These are phyloP conservation scores for Penicillium sp. DNA, from an alignment of 2,329 filamentous ascomycete species.

Conservation along the genomic window DNA sequence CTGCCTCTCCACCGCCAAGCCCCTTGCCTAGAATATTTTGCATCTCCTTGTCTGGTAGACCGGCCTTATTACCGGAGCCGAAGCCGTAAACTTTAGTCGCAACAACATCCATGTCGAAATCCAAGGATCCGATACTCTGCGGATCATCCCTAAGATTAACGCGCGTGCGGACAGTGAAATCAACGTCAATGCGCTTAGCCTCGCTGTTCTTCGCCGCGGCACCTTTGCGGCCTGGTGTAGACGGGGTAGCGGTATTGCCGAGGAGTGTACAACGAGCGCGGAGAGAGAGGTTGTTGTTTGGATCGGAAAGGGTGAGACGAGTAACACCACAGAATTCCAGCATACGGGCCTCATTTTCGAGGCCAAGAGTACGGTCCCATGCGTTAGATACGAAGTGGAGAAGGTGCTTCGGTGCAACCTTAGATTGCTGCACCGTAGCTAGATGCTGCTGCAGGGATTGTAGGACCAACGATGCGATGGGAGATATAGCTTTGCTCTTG, in stretches of 20 bases:
- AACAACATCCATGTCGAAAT: constrained; percentile 40
- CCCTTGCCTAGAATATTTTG: constrained; percentile 34
- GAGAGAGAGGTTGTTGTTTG: constrained; percentile 28
- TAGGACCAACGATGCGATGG: constrained; percentile 43
- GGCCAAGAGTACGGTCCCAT: constrained; percentile 42
- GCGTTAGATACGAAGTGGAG: constrained; percentile 43
- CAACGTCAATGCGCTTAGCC: constrained; percentile 39
- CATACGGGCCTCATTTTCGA: constrained; percentile 47
- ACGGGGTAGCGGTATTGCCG: constrained; percentile 18
- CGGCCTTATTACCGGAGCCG: constrained; percentile 25
- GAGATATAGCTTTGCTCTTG: constrained; percentile 28
- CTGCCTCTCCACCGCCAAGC: constrained; percentile 18
- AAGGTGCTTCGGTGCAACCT: constrained; percentile 38
- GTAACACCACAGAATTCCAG: constrained; percentile 49
- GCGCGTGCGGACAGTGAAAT: constrained; percentile 39
- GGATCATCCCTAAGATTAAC: constrained; percentile 17
- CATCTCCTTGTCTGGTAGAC: constrained; percentile 39
- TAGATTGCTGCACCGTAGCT: constrained; percentile 36
- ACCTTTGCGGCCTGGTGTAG: constrained; percentile 13
- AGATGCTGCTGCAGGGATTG: constrained; percentile 43
- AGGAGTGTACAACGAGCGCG: constrained; percentile 43
- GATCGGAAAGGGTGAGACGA: constrained; percentile 33
- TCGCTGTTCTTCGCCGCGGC: constrained; percentile 9
- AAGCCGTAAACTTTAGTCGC: constrained; percentile 46
- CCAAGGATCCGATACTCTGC: constrained; percentile 28